phyloP scores from a whole-genome alignment of 768 basidiomycete species.

The Ramaria sp. region DNA sequence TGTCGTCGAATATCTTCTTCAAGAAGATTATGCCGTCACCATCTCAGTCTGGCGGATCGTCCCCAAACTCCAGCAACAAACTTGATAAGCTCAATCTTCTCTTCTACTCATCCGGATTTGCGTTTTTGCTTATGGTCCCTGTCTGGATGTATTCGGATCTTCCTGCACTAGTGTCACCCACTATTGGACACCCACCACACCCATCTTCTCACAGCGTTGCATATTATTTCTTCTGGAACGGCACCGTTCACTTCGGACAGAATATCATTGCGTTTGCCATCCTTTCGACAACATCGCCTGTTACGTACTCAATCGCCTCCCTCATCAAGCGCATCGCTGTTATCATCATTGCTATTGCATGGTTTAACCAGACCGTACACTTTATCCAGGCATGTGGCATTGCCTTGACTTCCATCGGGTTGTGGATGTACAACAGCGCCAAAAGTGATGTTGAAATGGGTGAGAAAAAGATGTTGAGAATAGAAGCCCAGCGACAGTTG shows the following conservation, averaged over 20 bases:
- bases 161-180: constrained; percentile 44
- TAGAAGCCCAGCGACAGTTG: constrained; percentile 60
- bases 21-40: constrained; percentile 88
- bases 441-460: constrained; percentile 89
- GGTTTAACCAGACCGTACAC: constrained; percentile 87
- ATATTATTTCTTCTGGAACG: constrained; percentile 87
- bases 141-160: constrained; percentile 90
- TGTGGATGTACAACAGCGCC: constrained; percentile 94
- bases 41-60: constrained; percentile 26
- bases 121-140: constrained; percentile 93
- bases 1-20: constrained; percentile 97
- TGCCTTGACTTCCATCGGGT: constrained; percentile 72
- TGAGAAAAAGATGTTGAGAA: constrained; percentile 75
- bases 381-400: constrained; percentile 86
- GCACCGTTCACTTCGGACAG: constrained; percentile 91
- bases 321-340: constrained; percentile 97
- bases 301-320: constrained; percentile 97
- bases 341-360: constrained; percentile 94
- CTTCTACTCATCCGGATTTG: constrained; percentile 88
- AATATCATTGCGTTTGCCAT: constrained; percentile 98
- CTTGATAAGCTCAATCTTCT: constrained; percentile 96
- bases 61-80: constrained; percentile 44
- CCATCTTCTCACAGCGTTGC: constrained; percentile 46
- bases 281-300: constrained; percentile 90
- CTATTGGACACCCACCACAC: constrained; percentile 35